Percentiles rank a stretch among this genome's conserved stretches.
phyloP scores from a whole-genome alignment of 495 filamentous ascomycete genomes.

The Articulospora tetracladia region DNA sequence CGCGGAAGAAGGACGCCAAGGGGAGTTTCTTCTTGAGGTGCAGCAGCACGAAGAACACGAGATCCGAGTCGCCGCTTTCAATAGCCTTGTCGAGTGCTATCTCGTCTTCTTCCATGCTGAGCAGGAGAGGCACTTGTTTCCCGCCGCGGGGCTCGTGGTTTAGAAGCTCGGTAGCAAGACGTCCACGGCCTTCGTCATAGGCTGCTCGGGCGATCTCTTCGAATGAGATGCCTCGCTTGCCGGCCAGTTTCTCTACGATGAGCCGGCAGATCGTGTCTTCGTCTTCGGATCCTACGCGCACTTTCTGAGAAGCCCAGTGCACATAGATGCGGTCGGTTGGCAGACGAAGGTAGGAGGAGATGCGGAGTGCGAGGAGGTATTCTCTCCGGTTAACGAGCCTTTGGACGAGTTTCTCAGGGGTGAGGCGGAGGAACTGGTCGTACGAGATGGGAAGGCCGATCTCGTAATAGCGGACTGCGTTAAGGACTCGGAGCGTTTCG shows the following conservation, averaged over 20 bases:
- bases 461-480: slow-evolving; percentile 85
- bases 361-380: slow-evolving; percentile 83
- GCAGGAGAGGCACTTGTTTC: slow-evolving; percentile 89
- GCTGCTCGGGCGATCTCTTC: slow-evolving; percentile 92
- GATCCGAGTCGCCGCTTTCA: slow-evolving; percentile 89
- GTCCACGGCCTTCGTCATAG: slow-evolving; percentile 86
- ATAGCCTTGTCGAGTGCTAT: slow-evolving; percentile 96
- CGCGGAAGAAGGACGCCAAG: slow-evolving; percentile 86
- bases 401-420: slow-evolving; percentile 79
- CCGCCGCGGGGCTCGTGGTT: slow-evolving; percentile 93
- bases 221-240: slow-evolving; percentile 89
- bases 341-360: slow-evolving; percentile 85
- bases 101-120: slow-evolving; percentile 94
- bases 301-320: slow-evolving; percentile 95
- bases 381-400: slow-evolving; percentile 85
- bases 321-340: slow-evolving; percentile 89
- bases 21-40: slow-evolving; percentile 89
- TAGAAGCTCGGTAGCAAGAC: slow-evolving; percentile 82
- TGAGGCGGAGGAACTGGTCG: slow-evolving; percentile 82
- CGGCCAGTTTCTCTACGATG: slow-evolving; percentile 81
- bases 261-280: slow-evolving; percentile 85
- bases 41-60: slow-evolving; percentile 84
- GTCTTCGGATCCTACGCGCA: slow-evolving; percentile 75
- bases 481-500: slow-evolving; percentile 87
- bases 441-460: slow-evolving; percentile 90